Conservation (phyloP, 139 green algal genomes). For the Haematococcus lacustris region DNA sequence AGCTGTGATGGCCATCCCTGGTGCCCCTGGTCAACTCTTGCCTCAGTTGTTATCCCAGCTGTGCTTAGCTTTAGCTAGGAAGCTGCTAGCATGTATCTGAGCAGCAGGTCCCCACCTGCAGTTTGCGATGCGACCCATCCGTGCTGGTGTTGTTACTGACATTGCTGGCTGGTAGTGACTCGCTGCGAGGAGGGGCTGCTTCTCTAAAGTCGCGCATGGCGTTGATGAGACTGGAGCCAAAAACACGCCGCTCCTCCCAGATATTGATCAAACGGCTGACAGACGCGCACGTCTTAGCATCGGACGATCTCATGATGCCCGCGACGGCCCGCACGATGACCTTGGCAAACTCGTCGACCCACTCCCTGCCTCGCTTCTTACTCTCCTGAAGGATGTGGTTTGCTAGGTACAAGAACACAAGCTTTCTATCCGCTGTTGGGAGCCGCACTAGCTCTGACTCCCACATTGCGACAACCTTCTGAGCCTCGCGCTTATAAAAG, state of each 20-base stretch:
- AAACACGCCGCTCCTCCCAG: slow-evolving; percentile 40
- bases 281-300: neutral
- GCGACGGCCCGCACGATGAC: slow-evolving; percentile 8
- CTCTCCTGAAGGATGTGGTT: slow-evolving; percentile 42
- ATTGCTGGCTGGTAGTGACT: too few species aligned
- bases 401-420: slow-evolving; percentile 39
- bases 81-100: too few species aligned
- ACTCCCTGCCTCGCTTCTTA: slow-evolving; percentile 56
- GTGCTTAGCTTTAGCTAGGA: too few species aligned
- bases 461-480: slow-evolving; percentile 40
- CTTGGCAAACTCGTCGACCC: slow-evolving; percentile 49
- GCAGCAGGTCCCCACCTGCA: too few species aligned
- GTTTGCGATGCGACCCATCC: too few species aligned
- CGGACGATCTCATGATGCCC: slow-evolving; percentile 3
- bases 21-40: too few species aligned
- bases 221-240: slow-evolving; percentile 30
- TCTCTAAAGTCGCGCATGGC: slow-evolving; percentile 24
- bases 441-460: slow-evolving; percentile 30
- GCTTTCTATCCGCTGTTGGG: slow-evolving; percentile 15
- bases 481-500: slow-evolving; percentile 41
- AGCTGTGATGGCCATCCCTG: too few species aligned
- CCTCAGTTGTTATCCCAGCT: too few species aligned
- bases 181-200: too few species aligned
- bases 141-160: too few species aligned
- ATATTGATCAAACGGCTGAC: slow-evolving; percentile 19